These are phyloP conservation scores for Pythium diclinum DNA, from an alignment of 352 stramenopile species.

Conservation along the genomic window DNA sequence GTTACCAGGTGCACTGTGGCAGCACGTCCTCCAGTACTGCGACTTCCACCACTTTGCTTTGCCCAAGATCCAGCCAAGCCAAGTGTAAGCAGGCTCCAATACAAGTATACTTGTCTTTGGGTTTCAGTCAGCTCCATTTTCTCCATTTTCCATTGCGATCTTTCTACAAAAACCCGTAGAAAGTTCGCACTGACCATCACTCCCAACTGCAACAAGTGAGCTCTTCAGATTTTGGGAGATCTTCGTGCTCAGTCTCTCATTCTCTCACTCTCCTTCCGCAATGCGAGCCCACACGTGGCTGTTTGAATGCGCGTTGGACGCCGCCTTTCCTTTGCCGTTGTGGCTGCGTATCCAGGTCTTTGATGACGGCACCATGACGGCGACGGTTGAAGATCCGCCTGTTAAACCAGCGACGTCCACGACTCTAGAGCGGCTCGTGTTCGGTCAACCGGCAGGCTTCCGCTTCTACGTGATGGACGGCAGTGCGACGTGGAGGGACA, in stretches of 20 bases:
- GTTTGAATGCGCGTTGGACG: constrained; percentile 15
- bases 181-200: neutral
- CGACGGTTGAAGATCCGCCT: neutral
- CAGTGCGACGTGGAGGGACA: constrained; percentile 14
- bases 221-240: neutral
- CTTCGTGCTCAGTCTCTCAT: neutral
- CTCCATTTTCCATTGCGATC: neutral
- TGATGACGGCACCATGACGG: constrained; percentile 23
- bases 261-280: neutral
- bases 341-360: constrained; percentile 13
- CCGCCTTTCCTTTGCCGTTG: neutral
- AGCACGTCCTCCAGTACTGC: constrained; percentile 24
- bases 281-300: constrained; percentile 18
- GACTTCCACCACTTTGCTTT: constrained; percentile 23
- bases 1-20: constrained; percentile 18
- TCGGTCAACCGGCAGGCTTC: constrained; percentile 7
- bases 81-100: neutral
- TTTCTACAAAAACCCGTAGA: neutral
- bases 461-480: constrained; percentile 21
- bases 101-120: constrained; percentile 1
- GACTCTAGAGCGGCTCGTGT: neutral
- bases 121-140: neutral
- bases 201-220: neutral
- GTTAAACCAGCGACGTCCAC: neutral
- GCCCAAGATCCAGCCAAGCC: neutral